Evolutionary conservation across 345 rosid species (phyloP), one percentile per base, ranked within the genome.

Genomic region (Hibiscus mutabilis): DNA sequence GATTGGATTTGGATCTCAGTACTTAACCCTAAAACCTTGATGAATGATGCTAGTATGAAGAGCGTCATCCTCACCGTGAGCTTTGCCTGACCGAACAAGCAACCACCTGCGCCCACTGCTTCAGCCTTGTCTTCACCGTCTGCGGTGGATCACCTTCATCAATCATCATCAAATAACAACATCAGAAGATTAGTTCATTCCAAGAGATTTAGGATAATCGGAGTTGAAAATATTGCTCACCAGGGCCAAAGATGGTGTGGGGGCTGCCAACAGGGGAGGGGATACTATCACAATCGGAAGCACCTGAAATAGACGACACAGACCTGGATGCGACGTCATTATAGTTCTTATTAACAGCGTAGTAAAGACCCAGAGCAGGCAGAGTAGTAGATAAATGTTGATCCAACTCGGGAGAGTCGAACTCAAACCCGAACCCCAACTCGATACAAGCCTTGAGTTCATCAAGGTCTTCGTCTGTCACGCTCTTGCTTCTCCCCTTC

Each of bases 81-180:
- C 80, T 79, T 76, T 91, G 96, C 73, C 87, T 78, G 76, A 94
- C 96, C 66, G 97, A 79, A 79, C 98, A 94, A 15, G 94, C 98
- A 77, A 93, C 98, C 79, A 91, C 92, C 81, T 85, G 92, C 56
- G 97, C 98, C 97, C 98, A 91, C 74, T 88, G 96, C 79, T 85
- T 87, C 78, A 93, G 77, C 83, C 93, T 85, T 73, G 87, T 89
- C 86, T 91, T 93, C 91, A 89, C 84, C 82, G 82, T 83, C 79
- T 87, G 79, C 0, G 97, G 94, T 85, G 86, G 84, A 69, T 88
- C 96, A 66, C 92, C 98, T 91, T 66, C 71, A 57, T 53, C 40
- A 69, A 59, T 27, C 66, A 71, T 18, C 44, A 37, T 59, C 14
- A 52, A 51, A 13, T 22, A 40, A 55, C 25, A 55, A 27, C 64